Conservation (phyloP, 1,139 yeast genomes). For the Lizanozyma gosingica region DNA sequence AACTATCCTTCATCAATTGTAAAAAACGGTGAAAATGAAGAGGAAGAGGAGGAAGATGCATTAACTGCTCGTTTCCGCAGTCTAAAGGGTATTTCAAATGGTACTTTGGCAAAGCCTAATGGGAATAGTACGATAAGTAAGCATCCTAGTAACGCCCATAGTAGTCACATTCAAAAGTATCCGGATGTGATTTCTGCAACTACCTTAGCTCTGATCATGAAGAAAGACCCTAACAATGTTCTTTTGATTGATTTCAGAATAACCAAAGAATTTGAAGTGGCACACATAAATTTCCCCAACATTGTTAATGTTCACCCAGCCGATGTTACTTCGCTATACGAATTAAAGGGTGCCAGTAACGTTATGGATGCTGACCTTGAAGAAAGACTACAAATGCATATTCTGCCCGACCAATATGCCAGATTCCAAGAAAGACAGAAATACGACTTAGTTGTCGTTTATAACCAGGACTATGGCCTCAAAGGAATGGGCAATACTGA, state of each 20-base stretch:
- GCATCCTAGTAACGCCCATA: slow-evolving; percentile 1
- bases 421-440: slow-evolving; percentile 42
- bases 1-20: neutral
- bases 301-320: slow-evolving; percentile 69
- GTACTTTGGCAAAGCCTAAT: neutral
- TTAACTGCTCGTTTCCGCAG: slow-evolving; percentile 14
- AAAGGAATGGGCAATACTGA: slow-evolving; percentile 10
- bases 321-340: neutral
- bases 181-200: slow-evolving; percentile 19
- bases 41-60: slow-evolving; percentile 11
- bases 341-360: slow-evolving; percentile 27
- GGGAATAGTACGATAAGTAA: slow-evolving; percentile 3
- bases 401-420: slow-evolving; percentile 47
- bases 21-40: neutral
- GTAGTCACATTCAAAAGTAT: slow-evolving; percentile 12
- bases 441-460: slow-evolving; percentile 56
- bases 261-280: slow-evolving; percentile 44
- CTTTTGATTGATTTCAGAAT: slow-evolving; percentile 62
- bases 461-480: slow-evolving; percentile 34
- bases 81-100: slow-evolving; percentile 5
- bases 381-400: slow-evolving; percentile 40
- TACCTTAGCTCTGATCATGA: slow-evolving; percentile 15
- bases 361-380: slow-evolving; percentile 54
- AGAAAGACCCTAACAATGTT: slow-evolving; percentile 12
- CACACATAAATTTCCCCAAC: slow-evolving; percentile 49